Evolutionary conservation across 495 filamentous ascomycete genomes (phyloP), one percentile per base, ranked within the genome.

Genomic region (Penicillium bovifimosum): DNA sequence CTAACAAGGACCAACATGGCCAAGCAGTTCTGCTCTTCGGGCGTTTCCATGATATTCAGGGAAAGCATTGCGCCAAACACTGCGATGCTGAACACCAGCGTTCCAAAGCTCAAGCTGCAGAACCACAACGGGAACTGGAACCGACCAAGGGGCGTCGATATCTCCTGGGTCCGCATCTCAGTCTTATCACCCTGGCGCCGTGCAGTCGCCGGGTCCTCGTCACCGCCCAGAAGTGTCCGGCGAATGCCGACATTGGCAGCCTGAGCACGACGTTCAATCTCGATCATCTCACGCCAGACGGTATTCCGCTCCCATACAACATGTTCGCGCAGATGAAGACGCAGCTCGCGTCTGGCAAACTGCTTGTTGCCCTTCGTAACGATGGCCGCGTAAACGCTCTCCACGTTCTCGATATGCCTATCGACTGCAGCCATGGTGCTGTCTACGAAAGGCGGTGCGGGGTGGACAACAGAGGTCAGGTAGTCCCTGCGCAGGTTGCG

Each of bases 301-400:
- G 93, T 99, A 59, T 99, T 99, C 41, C 93, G 80, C 62, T 99
- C 93, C 95, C 95, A 99, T 29, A 97, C 91, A 14, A 99, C 92
- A 72, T 99, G 93, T 68, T 99, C 93, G 58, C 93, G 77, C 27
- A 99, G 76, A 66, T 99, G 90, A 17, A 96, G 83, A 39, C 93
- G 80, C 36, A 99, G 78, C 60, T 97, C 93, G 46, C 87, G 85
- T 45, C 78, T 86, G 2, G 93, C 93, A 10, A 82, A 67, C 16
- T 76, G 70, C 5, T 86, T 65, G 58, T 96, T 86, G 9, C 89
- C 90, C 44, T 87, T 78, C 0, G 91, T 95, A 42, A 91, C 84
- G 13, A 96, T 73, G 20, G 83, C 77, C 0, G 90, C 84, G 66
- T 97, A 99, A 8, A 83, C 80, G 35, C 80, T 72, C 65, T 96